Evolutionary conservation across 495 filamentous ascomycete genomes (phyloP), one percentile per base, ranked within the genome.

Genomic region (Daldinia caldariorum): DNA sequence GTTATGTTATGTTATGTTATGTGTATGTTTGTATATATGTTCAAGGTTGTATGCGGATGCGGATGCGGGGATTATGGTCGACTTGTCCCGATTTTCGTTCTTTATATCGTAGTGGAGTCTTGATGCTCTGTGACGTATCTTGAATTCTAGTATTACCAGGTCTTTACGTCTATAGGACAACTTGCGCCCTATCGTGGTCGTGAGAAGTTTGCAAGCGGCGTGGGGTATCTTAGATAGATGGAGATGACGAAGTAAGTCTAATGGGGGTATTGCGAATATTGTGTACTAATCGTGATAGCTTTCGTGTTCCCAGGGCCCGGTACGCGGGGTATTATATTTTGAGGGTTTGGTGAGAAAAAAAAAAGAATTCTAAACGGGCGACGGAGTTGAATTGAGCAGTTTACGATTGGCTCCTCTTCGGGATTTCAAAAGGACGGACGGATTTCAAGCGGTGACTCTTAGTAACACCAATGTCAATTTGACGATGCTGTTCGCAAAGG

Each of bases 381-480:
- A 71, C 16, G 20, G 58, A 47, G 38, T 54, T 49, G 7, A 18
- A 39, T 20, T 55, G n/a, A 34, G 34, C 18, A 35, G 37, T 51
- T 58, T 41, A n/a, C 54, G 49, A 55, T 31, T 58, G 18, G 26
- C 34, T 55, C n/a, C 13, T 45, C 57, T 20, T 68, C 70, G 70
- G 70, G 70, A 72, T 72, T 63, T 56, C 54, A 67, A 39, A 49
- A 34, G 22, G 60, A 65, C n/a, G n/a, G 26, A 26, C 26, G 3
- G 3, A 26, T 26, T 61, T 55, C 54, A 66, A 43, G 55, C 43
- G 26, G 56, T 72, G 63, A 56, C 20, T 50, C 60, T 67, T 67
- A 68, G 64, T 67, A 61, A 71, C 62, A 65, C 56, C 56, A 61
- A 54, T 56, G 43, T 65, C 65, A 61, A 68, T 37, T 66, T 66